These are phyloP conservation scores for Chrysanthemum makinoi DNA, from an alignment of 129 eudicot species.

Conservation along the genomic window DNA sequence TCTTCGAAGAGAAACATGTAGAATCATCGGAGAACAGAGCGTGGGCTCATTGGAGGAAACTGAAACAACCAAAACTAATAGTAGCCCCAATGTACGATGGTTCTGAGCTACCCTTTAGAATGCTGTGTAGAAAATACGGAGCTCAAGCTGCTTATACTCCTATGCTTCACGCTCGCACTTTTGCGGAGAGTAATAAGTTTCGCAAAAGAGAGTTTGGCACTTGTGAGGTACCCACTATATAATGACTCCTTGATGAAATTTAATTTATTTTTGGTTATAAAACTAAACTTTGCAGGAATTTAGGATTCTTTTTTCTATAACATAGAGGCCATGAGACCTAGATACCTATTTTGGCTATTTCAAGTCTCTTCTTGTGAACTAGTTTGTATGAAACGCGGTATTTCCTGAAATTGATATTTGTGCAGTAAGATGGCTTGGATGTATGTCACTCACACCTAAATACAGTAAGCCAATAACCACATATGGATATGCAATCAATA, in stretches of 20 bases:
- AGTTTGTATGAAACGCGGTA: not conserved
- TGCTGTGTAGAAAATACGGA: constrained; percentile 93
- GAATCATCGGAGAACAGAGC: constrained; percentile 49
- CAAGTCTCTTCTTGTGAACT: not conserved
- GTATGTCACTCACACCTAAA: too few species aligned
- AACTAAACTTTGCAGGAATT: constrained; percentile 12
- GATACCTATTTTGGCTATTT: not conserved
- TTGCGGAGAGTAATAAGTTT: constrained; percentile 61
- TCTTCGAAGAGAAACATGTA: constrained; percentile 7
- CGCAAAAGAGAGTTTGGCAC: constrained; percentile 76
- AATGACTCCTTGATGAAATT: constrained; percentile 14
- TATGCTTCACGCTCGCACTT: constrained; percentile 78
- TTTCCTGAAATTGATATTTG: not conserved
- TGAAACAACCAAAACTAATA: constrained; percentile 71
- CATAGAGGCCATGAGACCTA: not conserved
- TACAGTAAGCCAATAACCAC: too few species aligned
- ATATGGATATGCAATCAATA: too few species aligned
- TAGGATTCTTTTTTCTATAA: not conserved
- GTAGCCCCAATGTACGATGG: constrained; percentile 96
- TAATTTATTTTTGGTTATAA: not conserved
- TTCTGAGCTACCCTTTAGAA: constrained; percentile 90
- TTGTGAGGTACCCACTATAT: constrained; percentile 66
- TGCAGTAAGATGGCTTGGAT: too few species aligned
- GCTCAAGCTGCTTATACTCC: constrained; percentile 97
- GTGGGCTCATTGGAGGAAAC: constrained; percentile 93